phyloP scores from a whole-genome alignment of 2,329 filamentous ascomycete genomes.

The Aspergillus nomiae region DNA sequence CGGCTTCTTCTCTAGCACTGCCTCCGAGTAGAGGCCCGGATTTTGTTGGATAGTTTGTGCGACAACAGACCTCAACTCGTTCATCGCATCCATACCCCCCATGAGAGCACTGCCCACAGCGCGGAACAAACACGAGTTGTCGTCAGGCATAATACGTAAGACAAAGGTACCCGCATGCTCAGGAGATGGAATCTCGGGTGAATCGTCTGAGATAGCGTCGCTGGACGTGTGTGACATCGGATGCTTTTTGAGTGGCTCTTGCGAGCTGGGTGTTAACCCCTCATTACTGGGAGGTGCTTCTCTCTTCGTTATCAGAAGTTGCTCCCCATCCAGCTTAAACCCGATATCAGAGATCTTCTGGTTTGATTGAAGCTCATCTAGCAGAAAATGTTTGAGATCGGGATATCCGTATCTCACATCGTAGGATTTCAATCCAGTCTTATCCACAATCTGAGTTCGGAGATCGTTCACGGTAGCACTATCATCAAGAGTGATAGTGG shows the following conservation, averaged over 20 bases:
- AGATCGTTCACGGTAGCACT: constrained; percentile 56
- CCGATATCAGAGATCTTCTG: constrained; percentile 58
- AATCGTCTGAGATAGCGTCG: constrained; percentile 50
- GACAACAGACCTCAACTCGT: constrained; percentile 73
- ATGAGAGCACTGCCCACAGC: constrained; percentile 82
- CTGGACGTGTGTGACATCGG: not conserved
- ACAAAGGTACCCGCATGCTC: constrained; percentile 62
- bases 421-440: constrained; percentile 67
- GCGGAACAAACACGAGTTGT: constrained; percentile 93
- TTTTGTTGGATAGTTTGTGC: constrained; percentile 76
- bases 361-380: constrained; percentile 54
- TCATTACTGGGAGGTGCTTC: constrained; percentile 27
- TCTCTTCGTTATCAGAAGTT: constrained; percentile 63
- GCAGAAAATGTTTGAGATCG: constrained; percentile 64
- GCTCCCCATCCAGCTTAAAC: constrained; percentile 67
- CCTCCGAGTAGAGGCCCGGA: constrained; percentile 71
- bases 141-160: constrained; percentile 92
- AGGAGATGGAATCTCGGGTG: constrained; percentile 62
- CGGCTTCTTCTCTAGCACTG: constrained; percentile 72
- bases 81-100: constrained; percentile 66
- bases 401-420: constrained; percentile 85
- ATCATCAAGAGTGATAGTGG: constrained; percentile 69
- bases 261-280: constrained; percentile 15
- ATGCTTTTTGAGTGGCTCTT: constrained; percentile 9
- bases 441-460: constrained; percentile 49